Evolutionary conservation across 2,329 filamentous ascomycete genomes (phyloP).

Genomic region (Lachnellula occidentalis): DNA sequence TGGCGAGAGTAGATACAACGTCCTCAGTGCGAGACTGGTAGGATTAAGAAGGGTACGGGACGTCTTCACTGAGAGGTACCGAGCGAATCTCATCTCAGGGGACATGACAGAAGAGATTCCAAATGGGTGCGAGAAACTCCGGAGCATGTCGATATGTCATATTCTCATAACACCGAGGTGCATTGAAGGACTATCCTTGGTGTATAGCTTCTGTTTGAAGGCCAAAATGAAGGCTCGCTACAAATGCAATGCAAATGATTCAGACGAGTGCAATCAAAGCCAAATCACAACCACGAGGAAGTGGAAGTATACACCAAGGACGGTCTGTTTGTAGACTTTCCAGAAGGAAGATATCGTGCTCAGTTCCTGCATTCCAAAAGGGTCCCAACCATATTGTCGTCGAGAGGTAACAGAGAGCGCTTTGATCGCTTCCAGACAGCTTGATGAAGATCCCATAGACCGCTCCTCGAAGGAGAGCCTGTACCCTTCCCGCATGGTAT

Average conservation of each 20-base stretch:
- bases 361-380: conserved; percentile 18
- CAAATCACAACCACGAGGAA: conserved; percentile 20
- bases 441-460: conserved; percentile 46
- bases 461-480: conserved; percentile 38
- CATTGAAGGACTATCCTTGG: conserved; percentile 21
- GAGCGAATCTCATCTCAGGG: conserved; percentile 25
- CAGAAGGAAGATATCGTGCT: conserved; percentile 27
- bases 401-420: conserved; percentile 26
- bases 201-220: conserved; percentile 35
- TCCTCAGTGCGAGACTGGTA: conserved; percentile 28
- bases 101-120: conserved; percentile 12
- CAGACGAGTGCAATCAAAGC: conserved; percentile 48
- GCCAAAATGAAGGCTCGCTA: conserved; percentile 48
- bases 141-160: conserved; percentile 29
- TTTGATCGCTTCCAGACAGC: conserved; percentile 21
- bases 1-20: conserved; percentile 40
- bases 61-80: conserved; percentile 33
- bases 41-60: conserved; percentile 43
- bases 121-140: conserved; percentile 16
- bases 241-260: conserved; percentile 41
- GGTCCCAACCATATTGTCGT: conserved; percentile 15
- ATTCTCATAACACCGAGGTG: conserved; percentile 16
- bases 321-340: conserved; percentile 31
- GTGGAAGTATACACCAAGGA: conserved; percentile 25
- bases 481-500: conserved; percentile 37